Evolutionary conservation across 495 filamentous ascomycete genomes (phyloP), one percentile per base, ranked within the genome.

Genomic region (Physcia stellaris): DNA sequence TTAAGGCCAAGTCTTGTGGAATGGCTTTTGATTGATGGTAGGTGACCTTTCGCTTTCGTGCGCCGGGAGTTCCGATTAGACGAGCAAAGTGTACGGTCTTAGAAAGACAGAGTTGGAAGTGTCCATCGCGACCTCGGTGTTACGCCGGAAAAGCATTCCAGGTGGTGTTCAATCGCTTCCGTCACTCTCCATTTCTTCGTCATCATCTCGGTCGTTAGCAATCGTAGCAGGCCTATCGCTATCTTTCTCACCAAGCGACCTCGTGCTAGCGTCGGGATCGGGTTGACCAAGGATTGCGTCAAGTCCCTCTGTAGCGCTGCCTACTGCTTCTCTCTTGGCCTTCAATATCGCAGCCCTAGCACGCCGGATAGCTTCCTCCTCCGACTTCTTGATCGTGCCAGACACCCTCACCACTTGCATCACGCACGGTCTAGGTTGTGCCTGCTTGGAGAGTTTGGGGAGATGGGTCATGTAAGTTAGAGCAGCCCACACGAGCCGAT

Each of bases 341-440:
- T 73, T 69, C 38, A 79, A 62, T 41, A 93, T 78, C 50, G 81
- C 72, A 35, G 66, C 63, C 47, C 75, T 75, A 28, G 84, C 82
- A 42, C 83, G 68, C 16, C 75, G 67, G 50, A 95, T 78, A 24
- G 80, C 84, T 55, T 88, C 86, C 55, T 90, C 79, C 65, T 95
- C 85, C 2, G 79, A 79, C 61, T 93, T 94, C 43, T 74, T 75
- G 49, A 98, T 92, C 7, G 92, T 98, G 16, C 90, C 90, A 41
- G 80, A 85, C n/a, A 94, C 84, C 39, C 81, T 68, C 12, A 94
- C 70, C n/a, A 96, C 87, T 34, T 80, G 75, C 35, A 87, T 79
- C 5, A 92, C 76, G 47, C 84, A 87, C 0, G 71, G 66, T 38
- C 61, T 45, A 13, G 51, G 41, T 45, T 27, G 29, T 0, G 17